Conservation (phyloP, 1,284 basidiomycete genomes). For the Chalciporus sp. region DNA sequence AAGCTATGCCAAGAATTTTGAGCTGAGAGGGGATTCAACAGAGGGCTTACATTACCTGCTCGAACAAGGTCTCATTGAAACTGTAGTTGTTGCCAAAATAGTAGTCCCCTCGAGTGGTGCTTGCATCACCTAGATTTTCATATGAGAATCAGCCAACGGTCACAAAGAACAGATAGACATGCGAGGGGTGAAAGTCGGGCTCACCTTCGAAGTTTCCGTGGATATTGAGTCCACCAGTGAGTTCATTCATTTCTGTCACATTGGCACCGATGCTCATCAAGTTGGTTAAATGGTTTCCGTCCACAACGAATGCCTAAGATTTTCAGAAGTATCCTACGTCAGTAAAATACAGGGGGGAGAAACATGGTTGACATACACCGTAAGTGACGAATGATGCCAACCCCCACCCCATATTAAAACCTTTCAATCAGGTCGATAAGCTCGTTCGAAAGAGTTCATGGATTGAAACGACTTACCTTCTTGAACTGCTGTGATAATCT, state of each 20-base stretch:
- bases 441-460: not conserved
- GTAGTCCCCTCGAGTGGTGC: constrained; percentile 29
- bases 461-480: constrained; percentile 11
- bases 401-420: constrained; percentile 30
- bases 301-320: constrained; percentile 24
- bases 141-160: too few species aligned
- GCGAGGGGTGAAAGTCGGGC: not conserved
- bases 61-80: constrained; percentile 34
- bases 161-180: too few species aligned
- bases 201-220: not conserved
- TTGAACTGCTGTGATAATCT: constrained; percentile 31
- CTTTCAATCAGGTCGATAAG: constrained; percentile 3
- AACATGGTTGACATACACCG: constrained; percentile 13
- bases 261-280: constrained; percentile 32
- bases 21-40: not conserved
- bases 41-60: constrained; percentile 11
- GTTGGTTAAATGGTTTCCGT: constrained; percentile 32
- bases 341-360: not conserved
- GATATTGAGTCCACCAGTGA: constrained; percentile 21
- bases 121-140: constrained; percentile 3
- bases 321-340: not conserved
- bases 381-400: constrained; percentile 29
- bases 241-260: constrained; percentile 16
- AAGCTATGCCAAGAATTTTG: constrained; percentile 12
- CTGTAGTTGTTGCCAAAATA: constrained; percentile 31